These are phyloP conservation scores for Gypsophila paniculata DNA, from an alignment of 179 eudicot genomes.

Conservation along the genomic window DNA sequence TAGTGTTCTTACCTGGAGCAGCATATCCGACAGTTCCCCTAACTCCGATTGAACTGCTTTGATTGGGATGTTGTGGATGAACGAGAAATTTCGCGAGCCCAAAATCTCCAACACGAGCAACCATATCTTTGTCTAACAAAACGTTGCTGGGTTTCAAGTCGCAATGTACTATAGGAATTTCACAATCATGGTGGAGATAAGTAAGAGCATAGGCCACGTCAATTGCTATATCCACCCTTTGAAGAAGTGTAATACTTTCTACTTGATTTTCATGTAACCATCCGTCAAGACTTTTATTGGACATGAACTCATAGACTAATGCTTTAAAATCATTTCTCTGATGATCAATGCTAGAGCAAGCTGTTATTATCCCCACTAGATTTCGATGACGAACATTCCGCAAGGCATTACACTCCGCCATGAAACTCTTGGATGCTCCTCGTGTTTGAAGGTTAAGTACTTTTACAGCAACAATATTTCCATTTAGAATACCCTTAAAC, in stretches of 20 bases:
- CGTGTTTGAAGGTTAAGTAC: too few relatives aligned
- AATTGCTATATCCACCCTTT: constrained; percentile 10
- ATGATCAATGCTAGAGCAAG: constrained; percentile 15
- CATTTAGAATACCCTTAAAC: not conserved
- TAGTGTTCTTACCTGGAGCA: constrained; percentile 13
- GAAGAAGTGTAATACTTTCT: not conserved
- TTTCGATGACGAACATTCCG: constrained; percentile 17
- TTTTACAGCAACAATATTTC: too few relatives aligned
- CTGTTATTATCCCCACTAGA: not conserved
- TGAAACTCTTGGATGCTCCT: too few relatives aligned
- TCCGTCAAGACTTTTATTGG: constrained; percentile 11
- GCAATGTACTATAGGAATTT: constrained; percentile 13
- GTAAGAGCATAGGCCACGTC: constrained; percentile 14
- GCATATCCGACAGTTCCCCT: constrained; percentile 13
- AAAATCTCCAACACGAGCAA: constrained; percentile 18
- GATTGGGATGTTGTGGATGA: constrained; percentile 7
- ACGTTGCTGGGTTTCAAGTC: constrained; percentile 18
- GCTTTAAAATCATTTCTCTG: constrained; percentile 16
- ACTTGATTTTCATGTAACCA: constrained; percentile 6
- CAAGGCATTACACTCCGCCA: too few relatives aligned
- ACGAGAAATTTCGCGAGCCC: constrained; percentile 9
- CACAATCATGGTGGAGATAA: constrained; percentile 19
- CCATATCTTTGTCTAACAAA: not conserved
- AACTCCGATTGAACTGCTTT: constrained; percentile 8
- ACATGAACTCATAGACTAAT: constrained; percentile 12